Base-by-base conservation (phyloP, 169 alveolate genomes). In the Neospora caninum region DNA sequence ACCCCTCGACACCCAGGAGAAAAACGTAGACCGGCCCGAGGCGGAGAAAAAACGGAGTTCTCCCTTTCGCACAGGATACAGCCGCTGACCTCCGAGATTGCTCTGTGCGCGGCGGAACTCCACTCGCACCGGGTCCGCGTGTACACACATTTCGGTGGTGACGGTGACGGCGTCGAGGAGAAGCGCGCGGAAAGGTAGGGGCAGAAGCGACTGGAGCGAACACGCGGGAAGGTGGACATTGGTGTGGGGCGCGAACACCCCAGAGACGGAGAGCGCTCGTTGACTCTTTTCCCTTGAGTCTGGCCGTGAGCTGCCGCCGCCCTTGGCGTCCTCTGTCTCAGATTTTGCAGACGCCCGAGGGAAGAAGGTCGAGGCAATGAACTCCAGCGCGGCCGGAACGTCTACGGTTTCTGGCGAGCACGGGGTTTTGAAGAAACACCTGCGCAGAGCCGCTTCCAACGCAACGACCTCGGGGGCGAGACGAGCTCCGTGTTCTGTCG, bases 151-250 rank as follows among this genome's bases (percentile, higher is more conserved):
- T n/a, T 78, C 86, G 9, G 49, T 78, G 39, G 45, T 38, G 29
- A 78, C 86, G 27, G 94, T 73, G 80, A 91, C 82, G 36, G 78
- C 94, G 53, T 91, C 94, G n/a, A 91, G 88, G 49, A 91, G 88
- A 88, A 91, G 7, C 34, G 94, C 88, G 45, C 80, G 54, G 27
- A 91, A 91, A 0, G 94, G 94, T 64, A 70, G 89, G 0, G 94
- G 94, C 89, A 91, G 80, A 31, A 45, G 80, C 22, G 49, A 78
- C 86, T n/a, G 45, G 13, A n/a, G 86, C 39, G 86, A 78, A 43
- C 86, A 78, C 9, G 45, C 86, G 1, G 86, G 86, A 16, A 78
- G 73, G n/a, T 16, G 20, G 73, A 64, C 73, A 27, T 22, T 64
- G 73, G 73, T 13, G 73, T 64, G 73, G n/a, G 7, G 31, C 73